Evolutionary conservation across 352 stramenopile genomes (phyloP).

Genomic region (Globisporangium lucens): DNA sequence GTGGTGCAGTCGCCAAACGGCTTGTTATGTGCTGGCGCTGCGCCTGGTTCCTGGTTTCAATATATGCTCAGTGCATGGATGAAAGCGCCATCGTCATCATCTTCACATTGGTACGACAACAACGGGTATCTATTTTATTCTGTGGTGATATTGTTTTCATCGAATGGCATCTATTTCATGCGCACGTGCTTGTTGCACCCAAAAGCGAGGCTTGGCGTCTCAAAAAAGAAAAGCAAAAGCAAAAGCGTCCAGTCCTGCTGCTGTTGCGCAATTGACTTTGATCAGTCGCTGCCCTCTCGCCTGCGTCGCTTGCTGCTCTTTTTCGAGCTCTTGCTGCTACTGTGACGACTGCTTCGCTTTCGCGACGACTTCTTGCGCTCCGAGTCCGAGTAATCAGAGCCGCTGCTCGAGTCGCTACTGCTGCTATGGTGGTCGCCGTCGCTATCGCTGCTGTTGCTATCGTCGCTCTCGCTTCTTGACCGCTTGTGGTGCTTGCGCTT

Average conservation of each 20-base stretch:
- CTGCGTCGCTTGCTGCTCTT: constrained; percentile 18
- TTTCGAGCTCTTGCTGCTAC: constrained; percentile 10
- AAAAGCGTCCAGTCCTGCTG: neutral
- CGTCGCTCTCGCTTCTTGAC: constrained; percentile 21
- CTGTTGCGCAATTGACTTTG: too few species aligned
- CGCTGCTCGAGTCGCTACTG: constrained; percentile 17
- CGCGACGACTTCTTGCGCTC: constrained; percentile 19
- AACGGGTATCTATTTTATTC: constrained; percentile 2
- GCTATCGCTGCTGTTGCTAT: constrained; percentile 2
- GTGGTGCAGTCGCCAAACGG: too few species aligned
- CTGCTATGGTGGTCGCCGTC: neutral
- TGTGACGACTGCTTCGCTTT: constrained; percentile 23
- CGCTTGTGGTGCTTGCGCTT: constrained; percentile 20
- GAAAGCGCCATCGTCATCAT: neutral
- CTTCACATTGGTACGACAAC: neutral
- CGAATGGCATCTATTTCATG: neutral
- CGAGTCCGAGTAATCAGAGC: constrained; percentile 19
- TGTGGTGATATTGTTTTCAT: neutral
- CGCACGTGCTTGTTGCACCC: neutral
- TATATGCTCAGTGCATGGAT: too few species aligned
- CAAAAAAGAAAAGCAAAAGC: neutral
- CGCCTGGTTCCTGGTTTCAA: too few species aligned
- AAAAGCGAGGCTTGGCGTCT: neutral
- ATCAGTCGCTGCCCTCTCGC: constrained; percentile 16
- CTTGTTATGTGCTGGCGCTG: too few species aligned